phyloP scores from a whole-genome alignment of 2,329 filamentous ascomycete genomes.

The Penicillium sp. region DNA sequence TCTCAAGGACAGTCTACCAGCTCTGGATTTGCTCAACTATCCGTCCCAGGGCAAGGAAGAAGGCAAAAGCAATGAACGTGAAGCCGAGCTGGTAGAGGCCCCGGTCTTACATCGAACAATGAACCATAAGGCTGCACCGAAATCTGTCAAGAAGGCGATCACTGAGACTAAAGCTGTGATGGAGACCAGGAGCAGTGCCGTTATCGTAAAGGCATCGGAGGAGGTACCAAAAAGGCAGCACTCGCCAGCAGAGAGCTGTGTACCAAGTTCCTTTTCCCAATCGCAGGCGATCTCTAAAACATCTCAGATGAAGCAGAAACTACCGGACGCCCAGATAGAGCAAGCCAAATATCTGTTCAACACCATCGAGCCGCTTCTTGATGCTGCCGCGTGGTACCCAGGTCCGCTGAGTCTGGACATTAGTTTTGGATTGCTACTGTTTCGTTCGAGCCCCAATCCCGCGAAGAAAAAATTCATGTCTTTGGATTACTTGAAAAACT shows the following conservation, averaged over 20 bases:
- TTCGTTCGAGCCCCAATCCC: slow-evolving; percentile 23
- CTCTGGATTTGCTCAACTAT: too few relatives aligned
- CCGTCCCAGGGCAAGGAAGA: too few relatives aligned
- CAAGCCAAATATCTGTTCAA: slow-evolving; percentile 26
- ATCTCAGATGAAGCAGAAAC: background rate
- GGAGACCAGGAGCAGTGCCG: background rate
- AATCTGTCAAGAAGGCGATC: background rate
- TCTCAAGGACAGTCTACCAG: too few relatives aligned
- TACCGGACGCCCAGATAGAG: background rate
- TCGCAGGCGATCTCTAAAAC: background rate
- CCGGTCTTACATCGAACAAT: background rate
- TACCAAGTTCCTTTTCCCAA: background rate
- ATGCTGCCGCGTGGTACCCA: slow-evolving; percentile 35
- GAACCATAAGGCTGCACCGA: background rate
- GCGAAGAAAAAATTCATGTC: slow-evolving; percentile 24
- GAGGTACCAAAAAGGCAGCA: background rate
- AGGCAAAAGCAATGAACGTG: too few relatives aligned
- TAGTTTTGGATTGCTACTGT: slow-evolving; percentile 38
- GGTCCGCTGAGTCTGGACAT: slow-evolving; percentile 38
- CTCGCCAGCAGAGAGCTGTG: background rate
- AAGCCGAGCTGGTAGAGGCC: too few relatives aligned
- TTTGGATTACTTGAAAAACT: background rate
- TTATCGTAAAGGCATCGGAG: background rate
- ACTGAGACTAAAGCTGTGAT: background rate
- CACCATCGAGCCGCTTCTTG: slow-evolving; percentile 32